Base-by-base conservation (phyloP, 108 stramenopile species). In the Nitzschia sp. region DNA sequence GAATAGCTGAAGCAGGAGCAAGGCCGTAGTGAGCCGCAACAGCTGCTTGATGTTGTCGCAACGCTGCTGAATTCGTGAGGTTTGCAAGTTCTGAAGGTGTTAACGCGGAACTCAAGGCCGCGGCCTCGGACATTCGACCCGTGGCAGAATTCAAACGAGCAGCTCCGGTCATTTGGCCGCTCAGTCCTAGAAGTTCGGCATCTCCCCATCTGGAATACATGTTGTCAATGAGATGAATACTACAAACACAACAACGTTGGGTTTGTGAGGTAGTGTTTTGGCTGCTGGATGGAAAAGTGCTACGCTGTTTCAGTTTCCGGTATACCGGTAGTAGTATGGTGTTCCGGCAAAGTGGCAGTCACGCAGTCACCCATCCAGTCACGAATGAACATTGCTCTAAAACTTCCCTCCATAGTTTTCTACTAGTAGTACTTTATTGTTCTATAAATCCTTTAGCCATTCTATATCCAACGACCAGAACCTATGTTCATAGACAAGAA, bases 401-500 rank as follows among this genome's bases (percentile, higher is more conserved):
- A n/a, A n/a, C n/a, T n/a, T n/a, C n/a, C n/a, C n/a, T n/a, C n/a
- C n/a, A n/a, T n/a, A n/a, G n/a, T n/a, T n/a, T n/a, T n/a, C n/a
- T n/a, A n/a, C n/a, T n/a, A n/a, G n/a, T n/a, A n/a, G n/a, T 43
- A 43, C 12, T 10, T 43, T 43, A 43, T 9, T 43, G 12, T 43
- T 12, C 43, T 48, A 48, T 48, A 17, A 62, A 46, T 11, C 21
- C 41, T 44, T 62, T 11, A 62, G 20, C 61, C 61, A 62, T 38
- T 62, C 61, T 12, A 62, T 22, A 46, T 62, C 61, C 43, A 62
- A 46, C 2, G 61, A 43, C 61, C 61, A 62, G 37, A 44, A 46
- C 3, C 43, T 12, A 2, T 46, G 2, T 25, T 9, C n/a, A 43
- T 12, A 10, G 43, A 10, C 10, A 9, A 43, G 9, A 12, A 10